Evolutionary conservation across 129 eudicot genomes (phyloP).

Genomic region (Tanacetum coccineum): DNA sequence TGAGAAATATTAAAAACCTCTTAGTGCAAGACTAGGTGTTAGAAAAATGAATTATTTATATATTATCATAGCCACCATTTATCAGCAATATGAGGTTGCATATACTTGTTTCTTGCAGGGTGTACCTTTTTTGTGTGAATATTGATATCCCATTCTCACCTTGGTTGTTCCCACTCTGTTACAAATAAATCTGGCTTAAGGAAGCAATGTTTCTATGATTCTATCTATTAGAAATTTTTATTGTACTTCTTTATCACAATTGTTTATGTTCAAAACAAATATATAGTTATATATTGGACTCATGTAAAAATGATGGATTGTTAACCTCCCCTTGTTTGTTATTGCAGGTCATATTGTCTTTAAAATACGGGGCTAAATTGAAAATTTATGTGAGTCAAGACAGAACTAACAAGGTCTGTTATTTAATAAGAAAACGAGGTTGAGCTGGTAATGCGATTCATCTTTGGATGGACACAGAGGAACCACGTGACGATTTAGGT

Average conservation of each 20-base stretch:
- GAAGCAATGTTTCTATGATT: neutral
- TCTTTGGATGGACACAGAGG: slow-evolving; percentile 54
- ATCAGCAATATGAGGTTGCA: slow-evolving; percentile 3
- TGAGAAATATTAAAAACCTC: no score
- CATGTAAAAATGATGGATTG: neutral
- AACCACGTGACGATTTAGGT: slow-evolving; percentile 54
- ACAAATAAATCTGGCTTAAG: neutral
- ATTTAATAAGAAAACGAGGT: slow-evolving; percentile 36
- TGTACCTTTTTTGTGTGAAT: slow-evolving; percentile 10
- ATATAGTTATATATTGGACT: no score
- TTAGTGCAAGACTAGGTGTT: no score
- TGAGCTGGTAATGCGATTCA: slow-evolving; percentile 43
- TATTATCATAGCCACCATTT: no score
- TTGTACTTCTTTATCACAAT: neutral
- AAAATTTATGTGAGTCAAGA: slow-evolving; percentile 2
- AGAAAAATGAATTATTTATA: no score
- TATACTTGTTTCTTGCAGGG: neutral
- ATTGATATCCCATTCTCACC: neutral
- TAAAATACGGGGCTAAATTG: slow-evolving; percentile 22
- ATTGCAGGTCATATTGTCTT: slow-evolving; percentile 44
- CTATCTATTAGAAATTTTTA: neutral
- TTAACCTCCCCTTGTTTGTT: neutral
- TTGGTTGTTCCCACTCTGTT: slow-evolving; percentile 6
- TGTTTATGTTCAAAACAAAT: no score
- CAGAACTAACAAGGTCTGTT: slow-evolving; percentile 23